Conservation (phyloP, 495 filamentous ascomycete genomes). For the Penicillium steckii region DNA sequence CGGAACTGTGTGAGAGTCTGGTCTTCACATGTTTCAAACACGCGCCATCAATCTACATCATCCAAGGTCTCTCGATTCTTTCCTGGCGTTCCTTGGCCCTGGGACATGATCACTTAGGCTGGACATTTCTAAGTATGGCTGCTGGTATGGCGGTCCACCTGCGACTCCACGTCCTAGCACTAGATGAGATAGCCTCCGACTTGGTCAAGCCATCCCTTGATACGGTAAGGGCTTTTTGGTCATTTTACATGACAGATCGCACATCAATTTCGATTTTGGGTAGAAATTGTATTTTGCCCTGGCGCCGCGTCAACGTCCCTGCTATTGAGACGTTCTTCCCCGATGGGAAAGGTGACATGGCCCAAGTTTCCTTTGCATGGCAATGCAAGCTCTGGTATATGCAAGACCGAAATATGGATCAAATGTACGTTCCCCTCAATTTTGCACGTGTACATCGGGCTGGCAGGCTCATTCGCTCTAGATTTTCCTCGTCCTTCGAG, state of each 20-base stretch:
- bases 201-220: not conserved
- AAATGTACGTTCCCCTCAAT: slow-evolving; percentile 6
- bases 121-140: slow-evolving; percentile 10
- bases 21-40: slow-evolving; percentile 8
- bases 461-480: not conserved
- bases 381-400: slow-evolving; percentile 15
- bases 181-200: slow-evolving; percentile 1
- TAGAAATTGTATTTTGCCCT: slow-evolving; percentile 8
- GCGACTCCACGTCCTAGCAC: slow-evolving; percentile 8
- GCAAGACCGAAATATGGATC: slow-evolving; percentile 13
- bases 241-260: slow-evolving; percentile 12
- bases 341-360: not conserved
- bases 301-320: slow-evolving; percentile 10
- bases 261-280: slow-evolving; percentile 10
- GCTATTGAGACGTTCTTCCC: slow-evolving; percentile 4
- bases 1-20: slow-evolving; percentile 6
- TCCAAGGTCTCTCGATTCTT: slow-evolving; percentile 10
- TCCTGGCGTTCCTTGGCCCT: slow-evolving; percentile 7
- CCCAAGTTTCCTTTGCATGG: slow-evolving; percentile 10
- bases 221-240: slow-evolving; percentile 9
- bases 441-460: too few species aligned
- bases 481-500: slow-evolving; percentile 5
- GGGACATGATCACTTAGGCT: slow-evolving; percentile 9
- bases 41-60: slow-evolving; percentile 6
- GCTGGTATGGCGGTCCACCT: slow-evolving; percentile 12